phyloP scores from a whole-genome alignment of 176 grass and related monocot species.

The Zoysia japonica region DNA sequence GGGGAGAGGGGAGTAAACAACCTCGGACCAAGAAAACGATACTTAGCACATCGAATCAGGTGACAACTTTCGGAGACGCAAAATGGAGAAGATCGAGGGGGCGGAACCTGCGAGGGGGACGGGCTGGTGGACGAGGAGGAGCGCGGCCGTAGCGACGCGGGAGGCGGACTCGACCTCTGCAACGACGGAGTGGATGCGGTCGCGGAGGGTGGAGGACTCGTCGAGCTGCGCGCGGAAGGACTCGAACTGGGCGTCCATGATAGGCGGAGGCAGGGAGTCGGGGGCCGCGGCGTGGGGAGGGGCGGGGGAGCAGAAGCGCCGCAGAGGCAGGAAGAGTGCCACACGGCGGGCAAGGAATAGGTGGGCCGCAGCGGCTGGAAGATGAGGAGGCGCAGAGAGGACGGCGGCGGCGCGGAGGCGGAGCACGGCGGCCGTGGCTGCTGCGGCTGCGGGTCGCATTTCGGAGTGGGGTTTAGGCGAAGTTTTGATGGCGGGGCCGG shows the following conservation, averaged over 20 bases:
- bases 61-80: neutral
- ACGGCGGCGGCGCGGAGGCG: conserved; percentile 31
- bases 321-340: conserved; percentile 18
- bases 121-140: conserved; percentile 88
- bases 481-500: conserved; percentile 21
- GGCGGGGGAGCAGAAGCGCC: conserved; percentile 34
- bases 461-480: conserved; percentile 33
- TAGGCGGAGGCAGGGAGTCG: conserved; percentile 19
- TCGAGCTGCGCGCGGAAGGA: conserved; percentile 76
- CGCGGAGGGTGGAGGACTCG: conserved; percentile 66
- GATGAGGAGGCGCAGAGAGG: neutral
- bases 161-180: conserved; percentile 73
- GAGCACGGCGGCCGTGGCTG: conserved; percentile 44
- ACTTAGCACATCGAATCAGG: neutral
- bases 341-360: conserved; percentile 1
- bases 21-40: neutral
- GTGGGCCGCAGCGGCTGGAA: neutral
- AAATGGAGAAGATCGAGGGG: conserved; percentile 18
- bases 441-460: conserved; percentile 56
- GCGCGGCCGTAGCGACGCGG: conserved; percentile 64
- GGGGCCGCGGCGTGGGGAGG: conserved; percentile 11
- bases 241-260: conserved; percentile 90
- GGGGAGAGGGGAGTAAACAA: neutral
- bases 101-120: conserved; percentile 55
- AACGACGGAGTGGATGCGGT: conserved; percentile 69